A percentile compares a stretch with the other conserved stretches of the same genome.
Evolutionary conservation across 2,329 filamentous ascomycete species (phyloP).

Genomic region (Dendryphion nanum): DNA sequence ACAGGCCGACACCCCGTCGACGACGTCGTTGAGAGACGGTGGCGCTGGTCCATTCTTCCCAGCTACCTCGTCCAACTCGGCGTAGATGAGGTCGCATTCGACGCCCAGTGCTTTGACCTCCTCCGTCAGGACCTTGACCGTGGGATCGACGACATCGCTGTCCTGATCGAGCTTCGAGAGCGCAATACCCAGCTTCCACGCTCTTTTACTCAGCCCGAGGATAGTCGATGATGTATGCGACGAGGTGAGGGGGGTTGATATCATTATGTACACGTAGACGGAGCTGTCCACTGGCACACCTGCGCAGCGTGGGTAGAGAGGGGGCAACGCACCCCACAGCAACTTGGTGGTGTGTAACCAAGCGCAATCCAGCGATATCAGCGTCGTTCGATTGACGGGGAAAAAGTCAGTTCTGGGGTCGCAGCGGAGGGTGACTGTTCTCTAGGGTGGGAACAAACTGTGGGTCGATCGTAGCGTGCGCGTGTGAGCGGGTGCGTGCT

Average conservation of each 20-base stretch:
- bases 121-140: slow-evolving; percentile 8
- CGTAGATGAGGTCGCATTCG: slow-evolving; percentile 19
- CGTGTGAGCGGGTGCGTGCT: too few species aligned
- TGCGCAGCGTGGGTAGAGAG: background rate
- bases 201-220: slow-evolving; percentile 14
- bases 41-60: slow-evolving; percentile 4
- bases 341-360: too few species aligned
- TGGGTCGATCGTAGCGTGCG: too few species aligned
- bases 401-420: too few species aligned
- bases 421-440: too few species aligned
- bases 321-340: too few species aligned
- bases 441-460: too few species aligned
- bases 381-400: too few species aligned
- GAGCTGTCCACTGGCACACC: too few species aligned
- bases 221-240: slow-evolving; percentile 9
- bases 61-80: slow-evolving; percentile 12
- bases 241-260: too few species aligned
- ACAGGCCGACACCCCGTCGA: slow-evolving; percentile 13
- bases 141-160: slow-evolving; percentile 5
- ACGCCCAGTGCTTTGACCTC: slow-evolving; percentile 18
- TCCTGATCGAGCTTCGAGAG: slow-evolving; percentile 15
- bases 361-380: too few species aligned
- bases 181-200: slow-evolving; percentile 15
- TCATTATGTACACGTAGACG: background rate
- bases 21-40: slow-evolving; percentile 6